phyloP scores from a whole-genome alignment of 1,139 yeast species.

The Suhomyces chickasaworum region DNA sequence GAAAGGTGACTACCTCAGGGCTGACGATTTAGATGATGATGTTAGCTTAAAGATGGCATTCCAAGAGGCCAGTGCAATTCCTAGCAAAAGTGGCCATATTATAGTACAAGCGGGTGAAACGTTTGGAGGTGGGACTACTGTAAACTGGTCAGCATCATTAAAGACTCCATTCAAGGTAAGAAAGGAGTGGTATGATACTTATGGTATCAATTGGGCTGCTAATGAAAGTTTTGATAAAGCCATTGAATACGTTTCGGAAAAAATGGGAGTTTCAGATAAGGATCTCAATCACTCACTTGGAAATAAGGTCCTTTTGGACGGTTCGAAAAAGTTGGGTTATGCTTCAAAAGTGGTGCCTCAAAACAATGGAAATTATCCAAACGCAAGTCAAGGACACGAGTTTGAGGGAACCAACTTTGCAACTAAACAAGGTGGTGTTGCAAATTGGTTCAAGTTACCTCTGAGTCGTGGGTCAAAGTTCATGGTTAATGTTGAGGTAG shows the following conservation, averaged over 20 bases:
- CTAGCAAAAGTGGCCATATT: slow-evolving; percentile 40
- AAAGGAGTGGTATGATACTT: slow-evolving; percentile 54
- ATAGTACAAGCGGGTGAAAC: slow-evolving; percentile 55
- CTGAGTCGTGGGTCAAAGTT: slow-evolving; percentile 49
- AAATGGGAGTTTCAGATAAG: slow-evolving; percentile 52
- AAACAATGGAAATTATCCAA: slow-evolving; percentile 48
- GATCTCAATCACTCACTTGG: slow-evolving; percentile 49
- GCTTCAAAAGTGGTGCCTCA: slow-evolving; percentile 46
- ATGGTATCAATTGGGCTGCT: slow-evolving; percentile 53
- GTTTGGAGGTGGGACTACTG: slow-evolving; percentile 65
- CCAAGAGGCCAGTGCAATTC: slow-evolving; percentile 42
- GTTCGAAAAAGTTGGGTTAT: slow-evolving; percentile 50
- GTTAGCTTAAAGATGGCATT: slow-evolving; percentile 46
- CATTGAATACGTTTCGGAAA: slow-evolving; percentile 48
- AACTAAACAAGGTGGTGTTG: slow-evolving; percentile 55
- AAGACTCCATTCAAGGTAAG: slow-evolving; percentile 57
- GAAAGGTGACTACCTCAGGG: slow-evolving; percentile 49
- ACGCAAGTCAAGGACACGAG: slow-evolving; percentile 53
- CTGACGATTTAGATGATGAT: slow-evolving; percentile 39
- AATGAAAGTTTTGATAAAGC: slow-evolving; percentile 47
- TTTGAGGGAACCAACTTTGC: slow-evolving; percentile 55
- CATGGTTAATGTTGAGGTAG: slow-evolving; percentile 50
- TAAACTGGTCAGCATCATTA: slow-evolving; percentile 62
- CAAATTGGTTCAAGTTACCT: slow-evolving; percentile 56
- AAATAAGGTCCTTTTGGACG: slow-evolving; percentile 48